phyloP scores from a whole-genome alignment of 768 basidiomycete species.

The Cantharellus cinnabarinus region DNA sequence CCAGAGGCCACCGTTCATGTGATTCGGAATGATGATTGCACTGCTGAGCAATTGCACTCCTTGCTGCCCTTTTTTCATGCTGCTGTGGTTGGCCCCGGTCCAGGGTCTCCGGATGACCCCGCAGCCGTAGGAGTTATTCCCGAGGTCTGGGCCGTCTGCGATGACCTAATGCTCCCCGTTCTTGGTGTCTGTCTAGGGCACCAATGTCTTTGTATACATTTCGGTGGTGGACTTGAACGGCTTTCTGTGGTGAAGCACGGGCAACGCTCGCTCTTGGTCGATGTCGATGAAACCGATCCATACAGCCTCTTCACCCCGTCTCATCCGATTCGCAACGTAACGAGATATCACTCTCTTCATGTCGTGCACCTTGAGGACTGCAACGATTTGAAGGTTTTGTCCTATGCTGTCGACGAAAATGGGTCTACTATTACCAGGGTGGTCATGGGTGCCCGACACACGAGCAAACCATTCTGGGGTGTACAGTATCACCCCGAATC shows the following conservation, averaged over 20 bases:
- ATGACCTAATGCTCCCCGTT: constrained; percentile 35
- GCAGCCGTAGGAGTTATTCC: constrained; percentile 48
- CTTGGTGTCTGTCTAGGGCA: constrained; percentile 74
- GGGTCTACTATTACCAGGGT: constrained; percentile 24
- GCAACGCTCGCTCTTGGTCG: constrained; percentile 43
- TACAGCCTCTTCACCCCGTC: constrained; percentile 23
- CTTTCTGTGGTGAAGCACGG: constrained; percentile 60
- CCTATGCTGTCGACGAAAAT: constrained; percentile 47
- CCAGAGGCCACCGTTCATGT: constrained; percentile 43
- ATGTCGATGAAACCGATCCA: constrained; percentile 41
- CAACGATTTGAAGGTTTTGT: constrained; percentile 40
- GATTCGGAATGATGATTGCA: constrained; percentile 49
- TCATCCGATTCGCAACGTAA: constrained; percentile 26
- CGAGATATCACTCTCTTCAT: constrained; percentile 67
- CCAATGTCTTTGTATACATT: constrained; percentile 50
- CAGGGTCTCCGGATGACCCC: constrained; percentile 46
- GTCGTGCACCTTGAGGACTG: constrained; percentile 25
- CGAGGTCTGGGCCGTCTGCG: constrained; percentile 45
- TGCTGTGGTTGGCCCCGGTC: constrained; percentile 58
- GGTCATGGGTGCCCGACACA: constrained; percentile 56
- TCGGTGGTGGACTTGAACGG: constrained; percentile 38
- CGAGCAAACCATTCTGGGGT: constrained; percentile 52
- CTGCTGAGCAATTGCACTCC: constrained; percentile 29
- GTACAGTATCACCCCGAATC: constrained; percentile 86
- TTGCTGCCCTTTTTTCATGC: constrained; percentile 43